These are phyloP conservation scores for Adansonia madagascariensis DNA, from an alignment of 441 rosid species.

Conservation along the genomic window DNA sequence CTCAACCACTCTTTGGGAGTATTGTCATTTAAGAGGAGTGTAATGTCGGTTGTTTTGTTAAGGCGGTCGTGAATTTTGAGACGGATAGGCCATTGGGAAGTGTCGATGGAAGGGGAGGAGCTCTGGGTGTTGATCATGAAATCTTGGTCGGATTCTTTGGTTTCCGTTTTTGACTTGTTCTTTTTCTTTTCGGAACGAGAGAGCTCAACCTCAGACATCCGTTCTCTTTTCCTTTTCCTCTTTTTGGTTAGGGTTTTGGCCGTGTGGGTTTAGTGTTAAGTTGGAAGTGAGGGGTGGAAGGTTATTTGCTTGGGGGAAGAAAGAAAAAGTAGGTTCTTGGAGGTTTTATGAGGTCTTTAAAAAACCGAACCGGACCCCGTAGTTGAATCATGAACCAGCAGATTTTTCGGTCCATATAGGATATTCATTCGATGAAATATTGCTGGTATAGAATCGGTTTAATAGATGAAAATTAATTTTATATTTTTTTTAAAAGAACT, in stretches of 20 bases:
- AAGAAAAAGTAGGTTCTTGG: no score
- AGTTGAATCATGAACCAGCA: no score
- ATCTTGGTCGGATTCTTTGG: constrained; percentile 36
- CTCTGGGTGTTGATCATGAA: constrained; percentile 81
- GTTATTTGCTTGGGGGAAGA: no score
- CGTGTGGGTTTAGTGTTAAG: not conserved
- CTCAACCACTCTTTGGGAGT: constrained; percentile 81
- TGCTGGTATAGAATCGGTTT: no score
- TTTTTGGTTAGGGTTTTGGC: constrained; percentile 24
- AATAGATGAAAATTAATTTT: no score
- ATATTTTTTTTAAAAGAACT: no score
- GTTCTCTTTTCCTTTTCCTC: not conserved
- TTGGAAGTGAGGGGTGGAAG: not conserved
- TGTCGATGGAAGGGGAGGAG: constrained; percentile 73
- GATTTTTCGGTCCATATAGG: no score
- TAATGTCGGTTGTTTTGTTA: constrained; percentile 93
- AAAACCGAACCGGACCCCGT: no score
- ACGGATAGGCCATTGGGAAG: constrained; percentile 86
- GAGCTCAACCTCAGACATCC: constrained; percentile 63
- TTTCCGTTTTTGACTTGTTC: constrained; percentile 50
- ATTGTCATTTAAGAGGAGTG: constrained; percentile 79
- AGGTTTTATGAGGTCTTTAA: no score
- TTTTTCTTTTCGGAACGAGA: constrained; percentile 68
- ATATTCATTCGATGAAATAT: no score
- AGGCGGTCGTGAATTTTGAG: constrained; percentile 85